These are phyloP conservation scores for Wickerhamomyces pijperi DNA, from an alignment of 805 yeast species.

Conservation along the genomic window DNA sequence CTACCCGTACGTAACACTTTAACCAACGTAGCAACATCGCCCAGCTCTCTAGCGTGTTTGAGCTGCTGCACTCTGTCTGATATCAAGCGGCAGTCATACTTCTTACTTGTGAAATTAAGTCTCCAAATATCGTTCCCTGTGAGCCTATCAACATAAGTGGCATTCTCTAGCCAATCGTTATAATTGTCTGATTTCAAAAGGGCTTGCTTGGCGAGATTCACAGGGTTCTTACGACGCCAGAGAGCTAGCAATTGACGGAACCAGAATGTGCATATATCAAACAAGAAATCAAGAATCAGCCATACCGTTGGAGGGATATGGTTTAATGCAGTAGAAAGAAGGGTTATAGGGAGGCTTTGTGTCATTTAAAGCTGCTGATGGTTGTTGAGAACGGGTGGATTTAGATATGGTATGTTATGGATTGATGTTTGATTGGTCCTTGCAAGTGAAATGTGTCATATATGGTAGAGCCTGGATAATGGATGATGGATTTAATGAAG, in stretches of 20 bases:
- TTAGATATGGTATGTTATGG: no score
- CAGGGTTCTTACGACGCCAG: conserved; percentile 27
- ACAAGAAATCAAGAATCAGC: conserved; percentile 26
- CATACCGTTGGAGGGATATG: conserved; percentile 31
- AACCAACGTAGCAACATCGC: conserved; percentile 46
- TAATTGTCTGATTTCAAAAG: conserved; percentile 43
- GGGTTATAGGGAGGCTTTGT: not conserved
- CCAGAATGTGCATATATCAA: conserved; percentile 35
- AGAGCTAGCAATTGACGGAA: conserved; percentile 14
- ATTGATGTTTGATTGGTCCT: no score
- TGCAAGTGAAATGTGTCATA: no score
- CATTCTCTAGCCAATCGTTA: conserved; percentile 59
- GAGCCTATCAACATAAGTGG: conserved; percentile 35
- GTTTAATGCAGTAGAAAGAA: conserved; percentile 6
- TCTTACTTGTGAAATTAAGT: conserved; percentile 67
- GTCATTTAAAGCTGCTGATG: no score
- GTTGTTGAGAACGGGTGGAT: no score
- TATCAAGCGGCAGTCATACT: conserved; percentile 78
- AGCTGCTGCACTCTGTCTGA: conserved; percentile 59
- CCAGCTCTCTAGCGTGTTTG: conserved; percentile 43
- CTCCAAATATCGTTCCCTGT: conserved; percentile 59
- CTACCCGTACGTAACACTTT: conserved; percentile 68
- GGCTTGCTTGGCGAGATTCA: conserved; percentile 35
- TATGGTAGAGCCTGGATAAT: no score
- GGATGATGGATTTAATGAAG: no score